A percentile compares a stretch with the other conserved stretches of the same genome.
These are phyloP conservation scores for Coniella vitis DNA, from an alignment of 2,329 filamentous ascomycete species.

Conservation along the genomic window DNA sequence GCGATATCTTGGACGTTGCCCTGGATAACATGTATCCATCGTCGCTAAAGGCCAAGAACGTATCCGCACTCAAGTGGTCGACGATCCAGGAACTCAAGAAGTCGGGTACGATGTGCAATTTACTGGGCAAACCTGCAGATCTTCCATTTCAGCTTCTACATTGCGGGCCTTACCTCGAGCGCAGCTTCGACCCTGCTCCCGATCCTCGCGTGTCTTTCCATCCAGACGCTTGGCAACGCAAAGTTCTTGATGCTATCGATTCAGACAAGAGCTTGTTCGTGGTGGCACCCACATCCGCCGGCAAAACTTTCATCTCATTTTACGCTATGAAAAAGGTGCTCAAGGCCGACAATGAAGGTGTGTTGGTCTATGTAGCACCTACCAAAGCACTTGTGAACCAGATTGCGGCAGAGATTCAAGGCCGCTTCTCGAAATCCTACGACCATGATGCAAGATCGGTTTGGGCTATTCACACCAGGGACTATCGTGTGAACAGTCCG, in stretches of 20 bases:
- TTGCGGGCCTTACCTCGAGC: conserved; percentile 67
- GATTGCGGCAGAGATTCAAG: conserved; percentile 72
- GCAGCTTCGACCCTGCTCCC: conserved; percentile 61
- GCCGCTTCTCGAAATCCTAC: conserved; percentile 63
- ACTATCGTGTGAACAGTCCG: conserved; percentile 68
- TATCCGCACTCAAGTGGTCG: conserved; percentile 20
- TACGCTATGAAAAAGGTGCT: conserved; percentile 77
- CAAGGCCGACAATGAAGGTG: conserved; percentile 58
- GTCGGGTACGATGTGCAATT: not conserved
- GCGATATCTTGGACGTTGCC: conserved; percentile 24
- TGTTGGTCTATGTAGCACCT: conserved; percentile 73
- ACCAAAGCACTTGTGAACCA: conserved; percentile 81
- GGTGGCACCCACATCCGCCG: conserved; percentile 70
- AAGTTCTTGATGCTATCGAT: conserved; percentile 68
- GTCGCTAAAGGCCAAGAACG: not conserved
- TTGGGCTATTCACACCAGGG: conserved; percentile 72
- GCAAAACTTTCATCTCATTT: conserved; percentile 80
- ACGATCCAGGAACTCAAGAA: conserved; percentile 13
- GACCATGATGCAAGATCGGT: conserved; percentile 57
- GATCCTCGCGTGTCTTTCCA: conserved; percentile 64
- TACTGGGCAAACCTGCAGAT: not conserved
- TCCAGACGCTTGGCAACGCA: conserved; percentile 70
- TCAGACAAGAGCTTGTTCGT: conserved; percentile 64
- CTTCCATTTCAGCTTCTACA: conserved; percentile 59
- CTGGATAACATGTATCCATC: conserved; percentile 2